Evolutionary conservation across 495 filamentous ascomycete species (phyloP).

Genomic region (Pseudevernia furfuracea): DNA sequence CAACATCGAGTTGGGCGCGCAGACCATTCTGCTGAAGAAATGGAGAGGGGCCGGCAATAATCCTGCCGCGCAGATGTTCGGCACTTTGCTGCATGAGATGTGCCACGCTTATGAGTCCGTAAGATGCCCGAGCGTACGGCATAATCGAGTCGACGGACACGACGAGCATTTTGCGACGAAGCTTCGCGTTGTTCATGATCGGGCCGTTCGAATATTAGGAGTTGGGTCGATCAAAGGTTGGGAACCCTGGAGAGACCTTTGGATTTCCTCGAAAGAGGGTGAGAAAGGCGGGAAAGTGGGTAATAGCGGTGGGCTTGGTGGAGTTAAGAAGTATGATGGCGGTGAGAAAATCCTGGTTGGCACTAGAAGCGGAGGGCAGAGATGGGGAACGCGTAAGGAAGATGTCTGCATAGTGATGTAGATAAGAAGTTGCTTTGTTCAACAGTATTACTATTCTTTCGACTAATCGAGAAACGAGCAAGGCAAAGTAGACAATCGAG

Average conservation of each 20-base stretch:
- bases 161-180: slow-evolving; percentile 1
- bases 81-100: slow-evolving; percentile 4
- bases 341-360: too few relatives aligned
- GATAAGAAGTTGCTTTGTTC: too few relatives aligned
- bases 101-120: not conserved
- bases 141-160: not conserved
- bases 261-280: not conserved
- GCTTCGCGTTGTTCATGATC: not conserved
- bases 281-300: too few relatives aligned
- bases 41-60: too few relatives aligned
- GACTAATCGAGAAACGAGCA: too few relatives aligned
- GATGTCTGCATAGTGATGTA: too few relatives aligned
- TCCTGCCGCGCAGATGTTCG: not conserved
- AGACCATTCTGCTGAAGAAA: not conserved
- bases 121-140: not conserved
- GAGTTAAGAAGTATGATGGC: too few relatives aligned
- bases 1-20: not conserved
- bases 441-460: too few relatives aligned
- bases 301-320: too few relatives aligned
- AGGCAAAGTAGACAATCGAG: too few relatives aligned
- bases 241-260: not conserved
- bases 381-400: too few relatives aligned
- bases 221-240: not conserved
- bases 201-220: not conserved
- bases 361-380: too few relatives aligned